These are phyloP conservation scores for Coniferiporia sulphurascens DNA, from an alignment of 1,284 basidiomycete species.

Conservation along the genomic window DNA sequence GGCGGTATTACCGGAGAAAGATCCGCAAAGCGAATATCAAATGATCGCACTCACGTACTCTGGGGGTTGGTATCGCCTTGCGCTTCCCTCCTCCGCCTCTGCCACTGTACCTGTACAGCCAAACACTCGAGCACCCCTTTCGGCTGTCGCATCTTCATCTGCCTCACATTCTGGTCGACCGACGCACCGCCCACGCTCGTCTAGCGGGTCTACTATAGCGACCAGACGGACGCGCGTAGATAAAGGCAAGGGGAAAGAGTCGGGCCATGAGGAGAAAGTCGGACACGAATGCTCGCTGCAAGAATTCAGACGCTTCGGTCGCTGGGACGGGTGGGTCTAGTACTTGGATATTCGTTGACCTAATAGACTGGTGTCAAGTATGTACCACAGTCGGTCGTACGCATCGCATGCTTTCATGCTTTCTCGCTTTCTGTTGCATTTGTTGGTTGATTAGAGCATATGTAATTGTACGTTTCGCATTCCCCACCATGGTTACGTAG, in stretches of 20 bases:
- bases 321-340: constrained; percentile 83
- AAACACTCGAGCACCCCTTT: constrained; percentile 6
- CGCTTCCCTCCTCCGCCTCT: constrained; percentile 50
- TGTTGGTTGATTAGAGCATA: neutral
- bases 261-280: constrained; percentile 54
- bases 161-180: constrained; percentile 34
- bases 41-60: constrained; percentile 82
- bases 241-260: constrained; percentile 57
- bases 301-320: constrained; percentile 75
- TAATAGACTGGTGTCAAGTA: neutral
- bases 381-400: neutral
- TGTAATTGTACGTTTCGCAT: constrained; percentile 15
- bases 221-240: constrained; percentile 35
- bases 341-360: neutral
- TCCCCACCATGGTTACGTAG: neutral
- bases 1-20: neutral
- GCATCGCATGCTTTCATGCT: neutral
- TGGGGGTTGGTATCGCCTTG: constrained; percentile 90
- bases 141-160: constrained; percentile 21
- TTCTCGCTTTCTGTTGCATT: constrained; percentile 1
- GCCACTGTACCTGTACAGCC: constrained; percentile 23
- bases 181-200: constrained; percentile 41
- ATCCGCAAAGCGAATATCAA: constrained; percentile 55
- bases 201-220: constrained; percentile 47
- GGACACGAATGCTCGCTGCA: constrained; percentile 61